Percentiles rank a stretch among this genome's conserved stretches.
Conservation (phyloP, 2,329 filamentous ascomycete genomes). For the Nigrospora oryzae region DNA sequence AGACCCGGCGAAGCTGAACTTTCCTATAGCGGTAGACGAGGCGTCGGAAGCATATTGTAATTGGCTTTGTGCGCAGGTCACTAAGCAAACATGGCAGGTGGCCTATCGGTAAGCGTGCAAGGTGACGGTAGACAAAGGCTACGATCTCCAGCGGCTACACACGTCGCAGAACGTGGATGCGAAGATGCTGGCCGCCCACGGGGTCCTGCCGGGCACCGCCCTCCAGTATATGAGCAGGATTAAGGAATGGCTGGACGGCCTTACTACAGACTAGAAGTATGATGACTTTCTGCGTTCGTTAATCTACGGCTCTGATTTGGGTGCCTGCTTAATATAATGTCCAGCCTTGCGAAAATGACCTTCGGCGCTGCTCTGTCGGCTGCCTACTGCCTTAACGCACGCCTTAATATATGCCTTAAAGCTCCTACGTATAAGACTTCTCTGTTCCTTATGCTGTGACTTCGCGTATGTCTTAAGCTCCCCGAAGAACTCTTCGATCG, state of each 20-base stretch:
- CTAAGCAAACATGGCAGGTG: not conserved
- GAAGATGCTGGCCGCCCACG: not conserved
- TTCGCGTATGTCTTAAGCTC: constrained; percentile 3
- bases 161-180: not conserved
- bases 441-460: not conserved
- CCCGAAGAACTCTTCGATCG: constrained; percentile 2
- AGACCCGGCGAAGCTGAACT: not conserved
- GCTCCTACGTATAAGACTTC: no score
- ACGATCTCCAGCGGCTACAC: constrained; percentile 1
- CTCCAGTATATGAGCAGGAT: not conserved
- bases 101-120: not conserved
- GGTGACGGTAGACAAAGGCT: not conserved
- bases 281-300: not conserved
- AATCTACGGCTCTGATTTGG: not conserved
- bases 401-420: not conserved
- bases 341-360: constrained; percentile 3
- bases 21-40: not conserved
- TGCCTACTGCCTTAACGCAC: not conserved
- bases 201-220: constrained; percentile 1
- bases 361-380: constrained; percentile 1
- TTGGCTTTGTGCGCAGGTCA: constrained; percentile 1
- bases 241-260: not conserved
- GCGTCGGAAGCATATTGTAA: not conserved
- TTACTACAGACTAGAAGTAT: not conserved
- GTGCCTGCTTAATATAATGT: constrained; percentile 1